These are phyloP conservation scores for Sphagnurus paluster DNA, from an alignment of 1,284 basidiomycete genomes.

Conservation along the genomic window DNA sequence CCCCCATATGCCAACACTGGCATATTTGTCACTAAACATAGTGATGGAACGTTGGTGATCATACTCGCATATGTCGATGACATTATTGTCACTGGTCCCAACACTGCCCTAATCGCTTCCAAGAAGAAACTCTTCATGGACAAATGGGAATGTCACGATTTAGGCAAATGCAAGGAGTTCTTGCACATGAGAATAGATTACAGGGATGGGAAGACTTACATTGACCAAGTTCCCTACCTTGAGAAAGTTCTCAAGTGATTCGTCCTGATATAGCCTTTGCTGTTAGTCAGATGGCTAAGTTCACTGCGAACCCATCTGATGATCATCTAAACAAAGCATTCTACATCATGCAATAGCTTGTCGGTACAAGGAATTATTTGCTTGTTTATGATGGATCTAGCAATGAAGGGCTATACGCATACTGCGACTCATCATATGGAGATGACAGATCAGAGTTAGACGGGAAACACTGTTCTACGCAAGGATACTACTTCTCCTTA, in stretches of 20 bases:
- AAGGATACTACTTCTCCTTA: too few relatives aligned
- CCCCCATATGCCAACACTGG: constrained; percentile 21
- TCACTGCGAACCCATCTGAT: constrained; percentile 21
- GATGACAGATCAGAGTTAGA: constrained; percentile 9
- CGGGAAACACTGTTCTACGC: constrained; percentile 10
- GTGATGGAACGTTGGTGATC: constrained; percentile 16
- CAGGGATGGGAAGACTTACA: not conserved
- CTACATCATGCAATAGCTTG: constrained; percentile 26
- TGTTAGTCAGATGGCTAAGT: constrained; percentile 22
- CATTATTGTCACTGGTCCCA: constrained; percentile 17
- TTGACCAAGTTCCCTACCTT: constrained; percentile 11
- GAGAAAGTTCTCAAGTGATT: constrained; percentile 8
- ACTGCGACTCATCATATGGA: constrained; percentile 31
- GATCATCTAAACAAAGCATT: constrained; percentile 22
- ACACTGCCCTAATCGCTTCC: constrained; percentile 5
- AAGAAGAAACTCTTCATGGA: constrained; percentile 20
- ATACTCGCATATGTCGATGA: constrained; percentile 25
- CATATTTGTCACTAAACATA: constrained; percentile 19
- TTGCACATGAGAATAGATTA: constrained; percentile 22
- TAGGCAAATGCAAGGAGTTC: constrained; percentile 23
- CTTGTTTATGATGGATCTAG: constrained; percentile 22
- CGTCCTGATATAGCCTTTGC: constrained; percentile 32
- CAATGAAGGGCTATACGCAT: constrained; percentile 17
- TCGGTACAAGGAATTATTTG: constrained; percentile 20
- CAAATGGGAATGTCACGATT: constrained; percentile 26